Conservation (phyloP, 75 land plant species). For the Chamaecyparis obtusa region DNA sequence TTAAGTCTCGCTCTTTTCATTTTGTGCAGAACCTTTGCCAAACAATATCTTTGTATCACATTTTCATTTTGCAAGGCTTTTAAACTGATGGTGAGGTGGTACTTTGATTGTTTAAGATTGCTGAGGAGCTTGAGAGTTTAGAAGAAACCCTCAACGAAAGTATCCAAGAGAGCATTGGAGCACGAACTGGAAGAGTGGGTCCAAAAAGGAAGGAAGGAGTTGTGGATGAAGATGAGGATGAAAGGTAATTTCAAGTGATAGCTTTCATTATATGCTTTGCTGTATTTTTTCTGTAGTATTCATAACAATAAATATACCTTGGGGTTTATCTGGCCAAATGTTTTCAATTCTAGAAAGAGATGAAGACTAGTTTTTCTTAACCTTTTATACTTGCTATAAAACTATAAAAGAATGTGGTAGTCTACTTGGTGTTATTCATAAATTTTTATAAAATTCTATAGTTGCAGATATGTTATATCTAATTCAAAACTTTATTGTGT, state of each 20-base stretch:
- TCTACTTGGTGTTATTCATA: not conserved
- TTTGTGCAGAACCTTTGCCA: not conserved
- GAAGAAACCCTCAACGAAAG: conserved; percentile 98
- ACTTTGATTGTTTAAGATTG: conserved; percentile 43
- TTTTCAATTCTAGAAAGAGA: not conserved
- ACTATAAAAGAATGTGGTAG: not conserved
- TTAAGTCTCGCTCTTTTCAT: not conserved
- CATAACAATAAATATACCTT: not conserved
- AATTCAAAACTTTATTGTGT: too few species aligned
- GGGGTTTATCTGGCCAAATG: not conserved
- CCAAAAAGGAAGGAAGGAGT: conserved; percentile 46
- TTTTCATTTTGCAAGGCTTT: not conserved
- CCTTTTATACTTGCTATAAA: not conserved
- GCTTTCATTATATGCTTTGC: not conserved
- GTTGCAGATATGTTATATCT: not conserved
- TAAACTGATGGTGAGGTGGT: not conserved
- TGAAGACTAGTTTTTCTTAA: not conserved
- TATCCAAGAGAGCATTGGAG: conserved; percentile 88
- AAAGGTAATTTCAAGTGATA: conserved; percentile 39
- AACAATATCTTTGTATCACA: not conserved
- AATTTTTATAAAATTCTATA: not conserved
- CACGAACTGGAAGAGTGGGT: conserved; percentile 48
- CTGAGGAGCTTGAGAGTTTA: conserved; percentile 92
- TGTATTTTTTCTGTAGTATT: not conserved
- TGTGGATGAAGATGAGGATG: conserved; percentile 60